Evolutionary conservation across 129 eudicot species (phyloP), one percentile per base, ranked within the genome.

Genomic region (Saussurea involucrata): DNA sequence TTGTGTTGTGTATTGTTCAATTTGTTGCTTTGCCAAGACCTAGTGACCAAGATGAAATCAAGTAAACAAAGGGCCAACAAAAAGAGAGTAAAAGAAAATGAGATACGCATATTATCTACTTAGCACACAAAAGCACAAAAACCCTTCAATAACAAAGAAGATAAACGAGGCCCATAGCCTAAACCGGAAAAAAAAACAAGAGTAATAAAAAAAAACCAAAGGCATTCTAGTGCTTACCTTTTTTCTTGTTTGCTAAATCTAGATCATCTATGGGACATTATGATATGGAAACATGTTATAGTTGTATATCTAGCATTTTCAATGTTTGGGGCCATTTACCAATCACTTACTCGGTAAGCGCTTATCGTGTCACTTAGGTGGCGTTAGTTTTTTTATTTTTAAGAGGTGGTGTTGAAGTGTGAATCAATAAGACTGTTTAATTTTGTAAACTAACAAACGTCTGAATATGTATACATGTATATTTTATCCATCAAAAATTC

Each of bases 11-110:
- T 83, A 84, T 68, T 80, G 63, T 71, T 88, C 96, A 71, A 92
- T 86, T 73, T 90, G 90, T 68, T 85, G 90, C 85, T 88, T 92
- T 17, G 86, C 93, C 13, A 88, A 71, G 40, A 92, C 66, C 94
- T 90, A 78, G 57, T 13, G 25, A 29, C 72, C 78, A 71, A n/a
- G 22, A 68, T 69, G 69, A 76, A 31, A 27, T 65, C 70, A 78
- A 64, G 36, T 33, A 44, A 49, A 29, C 27, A 65, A 15, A 76
- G 32, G 22, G 67, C 72, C 70, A 69, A 9, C 28, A 68, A 25
- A 28, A 57, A 17, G 15, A 29, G 60, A 8, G 32, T 0, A 25
- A 61, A 25, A 58, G 15, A 17, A 4, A 66, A 68, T 2, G 6
- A 13, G 64, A 44, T 44, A 42, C 44, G n/a, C 34, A 11, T 42